Evolutionary conservation across 2,329 filamentous ascomycete species (phyloP).

Genomic region (Ceratocystiopsis minuta): DNA sequence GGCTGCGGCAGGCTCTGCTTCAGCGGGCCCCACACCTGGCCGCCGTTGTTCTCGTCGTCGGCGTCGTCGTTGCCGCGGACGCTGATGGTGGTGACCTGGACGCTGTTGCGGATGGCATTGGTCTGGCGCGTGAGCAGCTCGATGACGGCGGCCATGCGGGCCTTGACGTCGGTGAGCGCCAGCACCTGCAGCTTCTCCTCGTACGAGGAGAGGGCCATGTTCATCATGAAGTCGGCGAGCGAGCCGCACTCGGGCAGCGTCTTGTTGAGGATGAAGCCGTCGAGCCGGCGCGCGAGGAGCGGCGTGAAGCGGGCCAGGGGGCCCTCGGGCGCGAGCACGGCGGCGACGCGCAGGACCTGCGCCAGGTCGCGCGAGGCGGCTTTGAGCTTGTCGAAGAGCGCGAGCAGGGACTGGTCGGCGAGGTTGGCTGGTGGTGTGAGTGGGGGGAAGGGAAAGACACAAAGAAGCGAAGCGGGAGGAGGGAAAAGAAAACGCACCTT

Average conservation of each 20-base stretch:
- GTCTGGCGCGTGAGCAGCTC: conserved; percentile 73
- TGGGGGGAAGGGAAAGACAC: no score
- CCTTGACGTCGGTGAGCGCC: conserved; percentile 60
- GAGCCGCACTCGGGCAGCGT: conserved; percentile 65
- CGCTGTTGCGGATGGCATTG: conserved; percentile 65
- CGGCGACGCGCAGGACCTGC: conserved; percentile 65
- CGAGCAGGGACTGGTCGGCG: conserved; percentile 42
- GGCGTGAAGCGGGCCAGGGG: conserved; percentile 53
- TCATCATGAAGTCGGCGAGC: conserved; percentile 92
- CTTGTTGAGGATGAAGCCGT: conserved; percentile 72
- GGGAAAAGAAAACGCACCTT: conserved; percentile 23
- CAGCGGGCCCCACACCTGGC: conserved; percentile 11
- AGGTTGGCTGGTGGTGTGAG: conserved; percentile 14
- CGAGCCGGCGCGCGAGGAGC: conserved; percentile 67
- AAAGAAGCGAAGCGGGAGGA: not conserved
- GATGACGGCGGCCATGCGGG: conserved; percentile 63
- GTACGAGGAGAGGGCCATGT: conserved; percentile 69
- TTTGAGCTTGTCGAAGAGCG: conserved; percentile 66
- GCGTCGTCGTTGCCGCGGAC: conserved; percentile 38
- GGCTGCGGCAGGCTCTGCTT: conserved; percentile 13
- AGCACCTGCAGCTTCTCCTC: conserved; percentile 84
- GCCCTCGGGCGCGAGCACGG: conserved; percentile 57
- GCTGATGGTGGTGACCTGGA: conserved; percentile 66
- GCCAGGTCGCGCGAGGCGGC: conserved; percentile 72
- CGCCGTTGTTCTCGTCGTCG: conserved; percentile 17